Evolutionary conservation across 139 green algal species (phyloP), one percentile per base, ranked within the genome.

Genomic region (Picochlorum sp.): DNA sequence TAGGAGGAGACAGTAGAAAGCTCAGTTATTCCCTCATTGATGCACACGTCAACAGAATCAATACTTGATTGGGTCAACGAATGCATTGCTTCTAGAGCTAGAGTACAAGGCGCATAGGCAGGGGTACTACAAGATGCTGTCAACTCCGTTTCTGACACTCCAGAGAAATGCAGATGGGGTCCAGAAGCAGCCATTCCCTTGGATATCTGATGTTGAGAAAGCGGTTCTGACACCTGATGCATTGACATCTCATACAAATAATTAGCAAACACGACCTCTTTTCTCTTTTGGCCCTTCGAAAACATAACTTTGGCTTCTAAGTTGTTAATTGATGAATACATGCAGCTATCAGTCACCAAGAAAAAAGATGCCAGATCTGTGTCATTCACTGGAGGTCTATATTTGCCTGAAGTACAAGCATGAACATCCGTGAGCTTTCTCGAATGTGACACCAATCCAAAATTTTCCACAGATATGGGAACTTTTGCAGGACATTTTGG

Each of bases 401-500:
- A 49, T 6, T 25, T 12, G 5, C 59, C 60, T 3, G 51, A 54
- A 16, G 66, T 73, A 50, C 22, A 51, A 24, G 50, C 66, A 5
- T 26, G 22, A 37, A 36, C 37, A 73, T 58, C 30, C 61, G 13
- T 14, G 26, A 9, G 16, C 16, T 33, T 33, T 50, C 10, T 22
- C 31, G 30, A 24, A 32, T 36, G 2, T 8, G 29, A 4, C n/a
- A n/a, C 1, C 45, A 31, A 1, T 31, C 58, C 18, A 36, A 69
- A 73, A 3, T 37, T 18, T 8, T 58, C 66, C 16, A 73, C 50
- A 5, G 60, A 50, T 4, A 73, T 33, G 5, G 66, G 66, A 25
- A 73, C 66, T 31, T 73, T 73, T 24, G 66, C 66, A 29, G 57
- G 57, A 55, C 67, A 69, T 30, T 43, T 52, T 7, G 63, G 63